Conservation (phyloP, 805 yeast genomes). For the Barnettozyma siamensis region DNA sequence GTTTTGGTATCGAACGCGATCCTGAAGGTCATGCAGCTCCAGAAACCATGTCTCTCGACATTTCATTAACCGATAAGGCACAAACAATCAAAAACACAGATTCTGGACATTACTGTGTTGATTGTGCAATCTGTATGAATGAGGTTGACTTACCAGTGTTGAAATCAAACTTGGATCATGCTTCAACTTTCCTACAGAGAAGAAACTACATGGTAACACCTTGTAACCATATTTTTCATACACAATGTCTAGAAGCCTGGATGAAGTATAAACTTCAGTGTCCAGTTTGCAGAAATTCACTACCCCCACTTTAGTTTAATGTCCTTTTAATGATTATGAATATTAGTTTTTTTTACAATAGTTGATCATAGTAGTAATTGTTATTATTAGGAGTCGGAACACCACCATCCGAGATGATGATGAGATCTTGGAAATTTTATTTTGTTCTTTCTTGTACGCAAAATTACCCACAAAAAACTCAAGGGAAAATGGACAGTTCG, state of each 20-base stretch:
- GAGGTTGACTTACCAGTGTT: slow-evolving; percentile 55
- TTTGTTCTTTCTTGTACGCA: no score
- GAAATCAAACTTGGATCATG: slow-evolving; percentile 22
- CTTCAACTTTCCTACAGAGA: slow-evolving; percentile 20
- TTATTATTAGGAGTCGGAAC: no score
- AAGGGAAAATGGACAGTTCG: no score
- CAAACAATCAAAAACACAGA: slow-evolving; percentile 28
- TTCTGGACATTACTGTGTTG: slow-evolving; percentile 45
- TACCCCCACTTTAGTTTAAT: slow-evolving; percentile 64
- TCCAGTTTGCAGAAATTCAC: slow-evolving; percentile 81
- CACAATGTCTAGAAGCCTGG: slow-evolving; percentile 87
- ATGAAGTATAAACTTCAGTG: slow-evolving; percentile 90
- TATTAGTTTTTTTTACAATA: no score
- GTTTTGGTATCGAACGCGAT: slow-evolving; percentile 50
- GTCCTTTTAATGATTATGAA: not conserved
- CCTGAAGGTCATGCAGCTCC: slow-evolving; percentile 23
- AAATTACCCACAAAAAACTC: no score
- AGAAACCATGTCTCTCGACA: slow-evolving; percentile 15
- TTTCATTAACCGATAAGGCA: slow-evolving; percentile 16
- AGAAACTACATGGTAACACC: slow-evolving; percentile 80
- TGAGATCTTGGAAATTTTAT: no score
- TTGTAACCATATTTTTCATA: slow-evolving; percentile 85
- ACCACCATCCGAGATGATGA: no score
- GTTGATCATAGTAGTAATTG: no score
- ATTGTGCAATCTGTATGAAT: slow-evolving; percentile 89